These are phyloP conservation scores for Omphalea diandra DNA, from an alignment of 441 rosid genomes.

Conservation along the genomic window DNA sequence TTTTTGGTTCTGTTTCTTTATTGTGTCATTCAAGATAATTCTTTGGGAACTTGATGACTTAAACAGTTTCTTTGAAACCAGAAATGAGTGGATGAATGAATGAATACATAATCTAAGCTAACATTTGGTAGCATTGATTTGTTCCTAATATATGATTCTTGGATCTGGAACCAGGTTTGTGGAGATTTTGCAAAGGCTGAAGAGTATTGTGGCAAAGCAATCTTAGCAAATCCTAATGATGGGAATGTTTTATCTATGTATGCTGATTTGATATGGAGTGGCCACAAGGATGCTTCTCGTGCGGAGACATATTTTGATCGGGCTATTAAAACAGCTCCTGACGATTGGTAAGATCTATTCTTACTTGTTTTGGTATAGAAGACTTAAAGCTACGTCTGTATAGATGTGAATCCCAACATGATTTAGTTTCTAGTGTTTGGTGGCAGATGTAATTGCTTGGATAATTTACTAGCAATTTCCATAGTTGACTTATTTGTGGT, in stretches of 20 bases:
- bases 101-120: too few species aligned
- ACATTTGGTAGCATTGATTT: not conserved
- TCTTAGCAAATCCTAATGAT: constrained; percentile 56
- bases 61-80: too few species aligned
- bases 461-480: not conserved
- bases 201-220: constrained; percentile 77
- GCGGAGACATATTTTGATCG: constrained; percentile 72
- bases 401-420: not conserved
- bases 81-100: not conserved
- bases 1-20: too few species aligned
- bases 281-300: constrained; percentile 60
- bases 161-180: constrained; percentile 46
- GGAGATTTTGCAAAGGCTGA: constrained; percentile 67
- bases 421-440: not conserved
- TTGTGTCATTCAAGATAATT: too few species aligned
- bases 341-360: constrained; percentile 56
- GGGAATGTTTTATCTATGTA: constrained; percentile 76
- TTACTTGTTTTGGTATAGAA: not conserved
- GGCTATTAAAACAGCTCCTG: constrained; percentile 78
- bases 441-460: not conserved
- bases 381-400: not conserved
- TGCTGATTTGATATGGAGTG: constrained; percentile 75
- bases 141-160: constrained; percentile 5
- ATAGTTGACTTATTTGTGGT: not conserved
- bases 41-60: too few species aligned